Conservation (phyloP, 2,329 filamentous ascomycete species). For the Nemania bipapillata region DNA sequence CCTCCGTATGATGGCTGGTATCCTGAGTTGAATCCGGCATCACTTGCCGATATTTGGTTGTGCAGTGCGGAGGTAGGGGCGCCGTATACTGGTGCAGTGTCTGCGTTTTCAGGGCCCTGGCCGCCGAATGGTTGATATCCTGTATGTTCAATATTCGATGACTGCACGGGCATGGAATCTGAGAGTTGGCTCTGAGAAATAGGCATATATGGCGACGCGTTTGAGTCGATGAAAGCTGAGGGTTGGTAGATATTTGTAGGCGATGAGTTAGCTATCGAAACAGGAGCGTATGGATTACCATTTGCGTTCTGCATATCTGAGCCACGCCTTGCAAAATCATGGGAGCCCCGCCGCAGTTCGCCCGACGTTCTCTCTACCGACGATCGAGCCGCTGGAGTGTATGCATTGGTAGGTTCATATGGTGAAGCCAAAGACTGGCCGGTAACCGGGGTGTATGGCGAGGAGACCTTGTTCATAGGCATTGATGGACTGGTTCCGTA, state of each 20-base stretch:
- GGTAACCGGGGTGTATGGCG: constrained; percentile 62
- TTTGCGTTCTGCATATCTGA: constrained; percentile 55
- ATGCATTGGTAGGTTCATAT: constrained; percentile 53
- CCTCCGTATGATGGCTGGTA: constrained; percentile 65
- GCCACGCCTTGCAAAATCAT: constrained; percentile 57
- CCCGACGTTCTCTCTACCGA: constrained; percentile 60
- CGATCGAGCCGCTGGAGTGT: constrained; percentile 53
- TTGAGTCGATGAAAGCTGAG: constrained; percentile 35
- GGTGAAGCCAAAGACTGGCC: constrained; percentile 49
- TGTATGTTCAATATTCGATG: constrained; percentile 43
- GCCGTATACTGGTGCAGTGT: constrained; percentile 25
- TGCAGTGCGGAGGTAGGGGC: constrained; percentile 33
- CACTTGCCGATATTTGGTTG: constrained; percentile 34
- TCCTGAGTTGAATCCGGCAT: constrained; percentile 38
- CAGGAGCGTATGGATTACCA: constrained; percentile 52
- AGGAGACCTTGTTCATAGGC: constrained; percentile 58
- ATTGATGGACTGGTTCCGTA: constrained; percentile 66
- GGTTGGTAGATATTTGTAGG: constrained; percentile 52
- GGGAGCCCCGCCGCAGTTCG: constrained; percentile 55
- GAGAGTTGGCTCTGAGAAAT: constrained; percentile 39
- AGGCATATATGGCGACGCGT: constrained; percentile 43
- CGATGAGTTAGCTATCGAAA: constrained; percentile 41
- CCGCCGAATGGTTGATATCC: constrained; percentile 47
- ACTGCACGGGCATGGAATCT: constrained; percentile 34
- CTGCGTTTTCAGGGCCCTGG: constrained; percentile 34